phyloP scores from a whole-genome alignment of 179 eudicot genomes.

The Heliamphora pulchella region DNA sequence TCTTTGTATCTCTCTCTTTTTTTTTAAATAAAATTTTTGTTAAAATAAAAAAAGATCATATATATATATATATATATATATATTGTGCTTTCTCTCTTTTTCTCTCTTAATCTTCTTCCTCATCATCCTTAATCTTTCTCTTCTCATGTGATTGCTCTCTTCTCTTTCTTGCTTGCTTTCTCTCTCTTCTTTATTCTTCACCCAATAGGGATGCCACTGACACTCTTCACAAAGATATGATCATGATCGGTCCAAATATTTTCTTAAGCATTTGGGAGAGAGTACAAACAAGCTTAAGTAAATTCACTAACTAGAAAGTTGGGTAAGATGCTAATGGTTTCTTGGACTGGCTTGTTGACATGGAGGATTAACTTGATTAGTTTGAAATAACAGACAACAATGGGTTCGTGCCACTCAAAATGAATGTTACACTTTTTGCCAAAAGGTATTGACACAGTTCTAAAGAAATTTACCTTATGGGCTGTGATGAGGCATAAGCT shows the following conservation, averaged over 20 bases:
- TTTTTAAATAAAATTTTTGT: too few species aligned
- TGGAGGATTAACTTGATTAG: not conserved
- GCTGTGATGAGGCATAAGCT: not conserved
- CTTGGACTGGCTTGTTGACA: not conserved
- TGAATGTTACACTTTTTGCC: not conserved
- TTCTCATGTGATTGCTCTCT: not conserved
- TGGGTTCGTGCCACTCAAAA: not conserved
- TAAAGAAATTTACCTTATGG: not conserved
- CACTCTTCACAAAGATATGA: not conserved
- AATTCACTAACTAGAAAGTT: not conserved
- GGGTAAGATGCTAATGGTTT: not conserved
- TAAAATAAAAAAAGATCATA: too few species aligned
- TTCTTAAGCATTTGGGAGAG: not conserved
- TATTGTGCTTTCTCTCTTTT: not conserved
- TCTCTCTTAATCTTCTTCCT: not conserved
- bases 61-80: not conserved
- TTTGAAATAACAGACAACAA: not conserved
- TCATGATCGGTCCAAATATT: not conserved
- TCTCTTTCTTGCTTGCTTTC: not conserved
- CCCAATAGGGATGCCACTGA: not conserved
- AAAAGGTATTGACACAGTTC: too few species aligned
- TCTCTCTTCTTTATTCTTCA: not conserved
- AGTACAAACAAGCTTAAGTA: not conserved
- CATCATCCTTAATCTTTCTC: not conserved
- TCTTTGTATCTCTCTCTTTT: too few species aligned